Base-by-base conservation (phyloP, 1,284 basidiomycete genomes). In the Omphalotus olearius region DNA sequence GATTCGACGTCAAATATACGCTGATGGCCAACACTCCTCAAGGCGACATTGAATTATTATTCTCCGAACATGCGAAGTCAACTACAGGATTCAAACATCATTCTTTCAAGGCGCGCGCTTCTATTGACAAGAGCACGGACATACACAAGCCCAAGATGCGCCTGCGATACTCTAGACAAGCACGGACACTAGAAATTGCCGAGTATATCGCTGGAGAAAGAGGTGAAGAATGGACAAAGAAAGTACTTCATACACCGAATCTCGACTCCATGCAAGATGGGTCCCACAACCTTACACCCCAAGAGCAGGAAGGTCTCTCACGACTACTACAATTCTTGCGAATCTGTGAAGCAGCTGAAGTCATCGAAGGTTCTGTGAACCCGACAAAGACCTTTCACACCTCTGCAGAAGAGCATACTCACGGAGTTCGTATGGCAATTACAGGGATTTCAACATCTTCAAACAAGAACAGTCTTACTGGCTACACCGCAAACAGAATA, bases 11-110 rank as follows among this genome's bases (percentile, higher is more conserved):
- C 4, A 76, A 74, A 56, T 80, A 71, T 57, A 76, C 70, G 4
- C 64, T 82, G 17, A 81, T 82, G 79, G 69, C 74, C 3, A 82
- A 83, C 53, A 63, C 66, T n/a, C 75, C 79, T 26, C 64, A 59
- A 20, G 76, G 70, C 14, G 79, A 82, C 53, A 64, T 82, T 30
- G 78, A 82, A 56, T 52, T 78, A 13, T 54, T 72, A 18, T 61
- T 72, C 46, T 61, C 62, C 14, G 39, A 45, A 26, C 35, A 20
- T 57, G 55, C 30, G 37, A 57, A 30, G 30, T 37, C 25, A 28
- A 42, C 36, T 13, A 42, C 13, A 17, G 35, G 17, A 33, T 46
- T n/a, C 13, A 40, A 18, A 25, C 14, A 26, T 28, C 43, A 14
- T 4, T 45, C 43, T 10, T 45, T 13, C 2, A 45, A 35, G 18